phyloP scores from a whole-genome alignment of 805 yeast species.

The Cyberlindnera maritima region DNA sequence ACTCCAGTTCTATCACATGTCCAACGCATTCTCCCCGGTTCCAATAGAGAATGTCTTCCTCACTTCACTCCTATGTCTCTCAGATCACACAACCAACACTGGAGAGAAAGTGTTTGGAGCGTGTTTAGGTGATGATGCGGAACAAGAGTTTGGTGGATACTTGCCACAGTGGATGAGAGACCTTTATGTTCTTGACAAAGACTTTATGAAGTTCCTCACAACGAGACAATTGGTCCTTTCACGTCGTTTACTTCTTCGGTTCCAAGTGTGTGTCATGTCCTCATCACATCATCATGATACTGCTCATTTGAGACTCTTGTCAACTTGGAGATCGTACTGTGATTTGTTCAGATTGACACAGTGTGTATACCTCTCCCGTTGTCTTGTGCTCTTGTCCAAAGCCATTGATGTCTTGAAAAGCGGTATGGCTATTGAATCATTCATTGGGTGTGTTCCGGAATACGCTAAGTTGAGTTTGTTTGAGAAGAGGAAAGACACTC shows the following conservation, averaged over 20 bases:
- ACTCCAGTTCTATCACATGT: neutral
- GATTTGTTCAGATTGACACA: constrained; percentile 8
- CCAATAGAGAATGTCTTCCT: constrained; percentile 8
- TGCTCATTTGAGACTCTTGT: neutral
- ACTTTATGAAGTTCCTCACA: neutral
- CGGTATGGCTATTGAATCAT: constrained; percentile 8
- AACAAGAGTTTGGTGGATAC: constrained; percentile 4
- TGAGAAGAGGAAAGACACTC: neutral
- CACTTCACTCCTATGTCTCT: constrained; percentile 1
- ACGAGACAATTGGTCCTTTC: neutral
- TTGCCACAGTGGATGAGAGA: constrained; percentile 1
- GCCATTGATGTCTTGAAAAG: constrained; percentile 9
- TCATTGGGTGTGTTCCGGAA: constrained; percentile 3
- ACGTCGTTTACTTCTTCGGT: neutral
- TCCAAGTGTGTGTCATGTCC: neutral
- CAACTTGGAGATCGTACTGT: constrained; percentile 6
- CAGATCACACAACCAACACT: constrained; percentile 2
- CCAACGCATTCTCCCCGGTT: constrained; percentile 1
- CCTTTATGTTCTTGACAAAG: constrained; percentile 4
- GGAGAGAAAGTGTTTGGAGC: neutral
- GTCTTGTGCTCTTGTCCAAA: constrained; percentile 6
- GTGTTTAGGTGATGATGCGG: neutral
- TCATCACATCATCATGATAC: neutral
- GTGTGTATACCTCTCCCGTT: constrained; percentile 1
- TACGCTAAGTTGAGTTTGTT: neutral